A percentile compares a stretch with the other conserved stretches of the same genome.
Evolutionary conservation across 2,329 filamentous ascomycete genomes (phyloP).

Genomic region (Monosporascus sp.): DNA sequence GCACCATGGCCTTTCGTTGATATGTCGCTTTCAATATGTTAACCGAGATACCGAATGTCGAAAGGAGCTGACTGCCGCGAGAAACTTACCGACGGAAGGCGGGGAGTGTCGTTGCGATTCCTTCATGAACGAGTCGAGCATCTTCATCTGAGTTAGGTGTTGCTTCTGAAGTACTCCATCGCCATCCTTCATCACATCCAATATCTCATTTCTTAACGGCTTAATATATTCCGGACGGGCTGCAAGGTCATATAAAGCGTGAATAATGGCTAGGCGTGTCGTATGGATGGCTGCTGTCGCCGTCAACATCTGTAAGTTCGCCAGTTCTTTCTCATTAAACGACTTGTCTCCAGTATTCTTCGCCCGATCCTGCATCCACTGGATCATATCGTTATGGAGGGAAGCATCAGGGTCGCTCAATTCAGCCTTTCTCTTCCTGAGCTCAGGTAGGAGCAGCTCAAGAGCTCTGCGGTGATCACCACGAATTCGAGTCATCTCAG

Average conservation of each 20-base stretch:
- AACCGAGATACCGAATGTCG: not conserved
- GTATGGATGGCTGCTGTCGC: slow-evolving; percentile 32
- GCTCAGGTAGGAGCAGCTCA: slow-evolving; percentile 18
- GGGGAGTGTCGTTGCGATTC: slow-evolving; percentile 30
- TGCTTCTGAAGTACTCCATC: slow-evolving; percentile 20
- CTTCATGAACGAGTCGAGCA: slow-evolving; percentile 34
- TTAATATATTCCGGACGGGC: slow-evolving; percentile 37
- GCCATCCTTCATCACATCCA: slow-evolving; percentile 18
- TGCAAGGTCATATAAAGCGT: slow-evolving; percentile 36
- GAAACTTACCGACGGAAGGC: slow-evolving; percentile 20
- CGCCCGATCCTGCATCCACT: slow-evolving; percentile 24
- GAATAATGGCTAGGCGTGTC: slow-evolving; percentile 28
- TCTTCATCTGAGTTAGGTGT: slow-evolving; percentile 25
- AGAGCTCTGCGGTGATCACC: slow-evolving; percentile 19
- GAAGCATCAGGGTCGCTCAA: not conserved
- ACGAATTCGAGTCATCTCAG: slow-evolving; percentile 22
- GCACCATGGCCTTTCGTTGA: slow-evolving; percentile 22
- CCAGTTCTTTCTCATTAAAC: slow-evolving; percentile 21
- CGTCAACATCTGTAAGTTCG: slow-evolving; percentile 25
- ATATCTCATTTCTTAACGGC: slow-evolving; percentile 36
- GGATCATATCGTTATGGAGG: slow-evolving; percentile 22
- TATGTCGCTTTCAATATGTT: slow-evolving; percentile 16
- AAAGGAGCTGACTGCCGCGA: not conserved
- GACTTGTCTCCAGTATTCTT: slow-evolving; percentile 16
- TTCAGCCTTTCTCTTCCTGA: slow-evolving; percentile 14